These are phyloP conservation scores for Pharnaceum exiguum DNA, from an alignment of 148 eudicot genomes.

Conservation along the genomic window DNA sequence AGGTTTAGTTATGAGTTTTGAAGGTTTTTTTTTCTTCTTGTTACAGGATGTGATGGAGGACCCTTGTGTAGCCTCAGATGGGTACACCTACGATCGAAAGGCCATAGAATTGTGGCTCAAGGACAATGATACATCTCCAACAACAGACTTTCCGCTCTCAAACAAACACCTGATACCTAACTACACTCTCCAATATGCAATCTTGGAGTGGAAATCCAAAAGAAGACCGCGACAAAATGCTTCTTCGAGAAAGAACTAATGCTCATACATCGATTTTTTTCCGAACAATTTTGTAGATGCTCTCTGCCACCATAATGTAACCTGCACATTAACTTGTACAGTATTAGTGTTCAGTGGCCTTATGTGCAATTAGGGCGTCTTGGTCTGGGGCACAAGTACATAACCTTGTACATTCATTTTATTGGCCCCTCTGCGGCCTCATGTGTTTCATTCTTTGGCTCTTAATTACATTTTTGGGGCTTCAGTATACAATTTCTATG, in stretches of 20 bases:
- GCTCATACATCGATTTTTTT: background rate
- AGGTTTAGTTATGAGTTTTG: background rate
- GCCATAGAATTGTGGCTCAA: constrained; percentile 75
- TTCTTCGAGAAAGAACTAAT: constrained; percentile 1
- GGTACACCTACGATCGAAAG: constrained; percentile 77
- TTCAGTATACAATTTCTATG: background rate
- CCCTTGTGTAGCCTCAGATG: constrained; percentile 89
- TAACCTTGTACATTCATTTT: too few species aligned
- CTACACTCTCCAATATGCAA: constrained; percentile 63
- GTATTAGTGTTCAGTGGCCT: background rate
- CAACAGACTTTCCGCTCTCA: constrained; percentile 56
- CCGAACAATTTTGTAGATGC: constrained; percentile 12
- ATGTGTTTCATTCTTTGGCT: background rate
- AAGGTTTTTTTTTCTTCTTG: background rate
- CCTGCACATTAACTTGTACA: background rate
- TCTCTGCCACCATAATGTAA: background rate
- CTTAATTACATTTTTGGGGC: constrained; percentile 1
- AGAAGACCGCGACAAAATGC: constrained; percentile 10
- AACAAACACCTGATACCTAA: constrained; percentile 61
- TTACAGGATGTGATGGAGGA: constrained; percentile 76
- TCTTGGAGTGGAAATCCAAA: constrained; percentile 63
- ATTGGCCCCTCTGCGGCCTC: background rate
- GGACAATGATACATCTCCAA: constrained; percentile 65
- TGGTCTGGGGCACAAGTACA: too few species aligned
- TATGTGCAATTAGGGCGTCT: background rate